Evolutionary conservation across 179 eudicot species (phyloP).

Genomic region (Corrigiola litoralis): DNA sequence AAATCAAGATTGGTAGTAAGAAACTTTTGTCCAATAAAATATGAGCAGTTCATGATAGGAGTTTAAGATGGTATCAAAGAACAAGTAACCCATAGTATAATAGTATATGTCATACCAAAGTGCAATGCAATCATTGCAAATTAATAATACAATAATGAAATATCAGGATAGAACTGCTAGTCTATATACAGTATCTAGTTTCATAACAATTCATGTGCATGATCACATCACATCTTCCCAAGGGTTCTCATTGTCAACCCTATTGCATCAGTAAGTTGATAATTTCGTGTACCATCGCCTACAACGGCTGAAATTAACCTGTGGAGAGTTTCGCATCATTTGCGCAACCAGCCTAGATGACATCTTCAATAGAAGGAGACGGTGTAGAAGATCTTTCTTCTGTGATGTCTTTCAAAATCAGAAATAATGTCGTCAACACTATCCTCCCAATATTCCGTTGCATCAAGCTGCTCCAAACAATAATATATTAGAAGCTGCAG

Average conservation of each 20-base stretch:
- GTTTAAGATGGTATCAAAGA: no score
- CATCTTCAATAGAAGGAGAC: conserved; percentile 65
- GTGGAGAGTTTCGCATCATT: neutral
- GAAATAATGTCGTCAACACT: conserved; percentile 60
- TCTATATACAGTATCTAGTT: no score
- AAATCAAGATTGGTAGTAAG: no score
- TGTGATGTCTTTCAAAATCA: conserved; percentile 67
- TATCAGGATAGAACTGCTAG: no score
- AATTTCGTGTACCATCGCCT: neutral
- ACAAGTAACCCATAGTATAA: no score
- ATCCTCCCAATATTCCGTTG: conserved; percentile 75
- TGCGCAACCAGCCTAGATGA: neutral
- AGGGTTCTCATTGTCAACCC: neutral
- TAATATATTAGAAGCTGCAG: neutral
- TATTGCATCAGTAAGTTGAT: neutral
- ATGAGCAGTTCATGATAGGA: no score
- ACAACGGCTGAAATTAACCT: neutral
- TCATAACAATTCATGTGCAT: neutral
- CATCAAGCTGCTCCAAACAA: conserved; percentile 52
- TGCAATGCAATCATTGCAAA: no score
- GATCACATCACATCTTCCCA: neutral
- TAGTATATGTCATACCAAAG: no score
- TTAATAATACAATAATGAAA: no score
- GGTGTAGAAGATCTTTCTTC: conserved; percentile 75
- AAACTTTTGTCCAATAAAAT: no score